Conservation (phyloP, 148 eudicot species). For the Cornus florida region DNA sequence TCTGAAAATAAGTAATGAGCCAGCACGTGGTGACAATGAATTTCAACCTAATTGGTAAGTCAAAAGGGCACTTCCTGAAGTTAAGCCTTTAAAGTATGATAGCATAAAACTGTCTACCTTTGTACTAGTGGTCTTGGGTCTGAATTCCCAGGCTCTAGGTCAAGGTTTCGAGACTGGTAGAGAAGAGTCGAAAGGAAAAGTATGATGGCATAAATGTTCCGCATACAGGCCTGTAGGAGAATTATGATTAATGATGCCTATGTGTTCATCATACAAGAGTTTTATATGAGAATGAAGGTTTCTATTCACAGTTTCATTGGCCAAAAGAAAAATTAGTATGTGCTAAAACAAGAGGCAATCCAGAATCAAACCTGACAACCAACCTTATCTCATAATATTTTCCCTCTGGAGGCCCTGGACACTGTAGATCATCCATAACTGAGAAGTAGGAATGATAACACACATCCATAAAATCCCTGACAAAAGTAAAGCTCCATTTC, state of each 20-base stretch:
- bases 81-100: background rate
- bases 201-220: background rate
- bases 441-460: conserved; percentile 88
- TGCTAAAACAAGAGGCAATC: background rate
- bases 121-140: too few relatives aligned
- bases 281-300: background rate
- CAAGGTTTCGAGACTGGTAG: too few relatives aligned
- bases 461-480: conserved; percentile 72
- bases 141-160: too few relatives aligned
- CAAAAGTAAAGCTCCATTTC: conserved; percentile 51
- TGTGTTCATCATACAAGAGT: background rate
- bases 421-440: conserved; percentile 61
- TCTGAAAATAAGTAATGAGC: background rate
- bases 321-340: background rate
- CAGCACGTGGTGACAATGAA: background rate
- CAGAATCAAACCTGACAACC: background rate
- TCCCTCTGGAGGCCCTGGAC: conserved; percentile 51
- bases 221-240: background rate
- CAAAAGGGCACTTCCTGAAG: background rate
- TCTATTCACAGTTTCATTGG: background rate
- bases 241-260: background rate
- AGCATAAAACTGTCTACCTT: too few relatives aligned
- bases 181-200: too few relatives aligned
- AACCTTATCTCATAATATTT: conserved; percentile 60
- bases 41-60: background rate